Evolutionary conservation across 345 rosid species (phyloP), one percentile per base, ranked within the genome.

Genomic region (Bruguiera parviflora): DNA sequence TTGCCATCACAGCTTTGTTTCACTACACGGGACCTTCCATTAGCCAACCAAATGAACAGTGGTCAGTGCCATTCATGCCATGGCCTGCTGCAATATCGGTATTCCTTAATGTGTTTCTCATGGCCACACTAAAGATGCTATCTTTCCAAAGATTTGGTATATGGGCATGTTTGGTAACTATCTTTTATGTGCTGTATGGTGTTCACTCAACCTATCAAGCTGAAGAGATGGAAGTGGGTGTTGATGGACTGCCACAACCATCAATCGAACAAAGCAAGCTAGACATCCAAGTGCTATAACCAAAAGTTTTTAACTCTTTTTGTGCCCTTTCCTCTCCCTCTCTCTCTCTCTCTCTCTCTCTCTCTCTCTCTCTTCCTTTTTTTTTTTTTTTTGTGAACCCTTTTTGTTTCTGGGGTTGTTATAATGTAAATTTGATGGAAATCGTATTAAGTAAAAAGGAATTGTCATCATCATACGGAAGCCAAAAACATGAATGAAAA

Each of bases 31-130:
- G 73, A 20, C 82, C 87, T 16, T 68, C 53, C 35, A 9, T 39
- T 35, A 5, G 66, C 27, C 75, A 61, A 55, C 35, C 80, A 19
- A 69, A 58, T 35, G 81, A 79, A 31, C 76, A 53, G 65, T 93
- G 96, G 98, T 82, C 90, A 0, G 96, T 93, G 39, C 97, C 98
- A 5, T 67, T 87, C 57, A 93, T 93, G 98, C 98, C 98, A 13
- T 93, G 97, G 97, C 96, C 94, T 3, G 92, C 97, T 0, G 92
- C 87, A 2, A 61, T 81, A 3, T 91, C 97, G 0, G 84, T 87
- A 72, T 86, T 88, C 81, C 88, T 93, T 9, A 93, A 87, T 66
- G 82, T 89, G 28, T 87, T 93, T 76, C 92, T 93, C 13, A 81
- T 84, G 85, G 79, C 88, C 32, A 87, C 91, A 6, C 73, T 93